Base-by-base conservation (phyloP, 768 basidiomycete genomes). In the Suillus luteus region DNA sequence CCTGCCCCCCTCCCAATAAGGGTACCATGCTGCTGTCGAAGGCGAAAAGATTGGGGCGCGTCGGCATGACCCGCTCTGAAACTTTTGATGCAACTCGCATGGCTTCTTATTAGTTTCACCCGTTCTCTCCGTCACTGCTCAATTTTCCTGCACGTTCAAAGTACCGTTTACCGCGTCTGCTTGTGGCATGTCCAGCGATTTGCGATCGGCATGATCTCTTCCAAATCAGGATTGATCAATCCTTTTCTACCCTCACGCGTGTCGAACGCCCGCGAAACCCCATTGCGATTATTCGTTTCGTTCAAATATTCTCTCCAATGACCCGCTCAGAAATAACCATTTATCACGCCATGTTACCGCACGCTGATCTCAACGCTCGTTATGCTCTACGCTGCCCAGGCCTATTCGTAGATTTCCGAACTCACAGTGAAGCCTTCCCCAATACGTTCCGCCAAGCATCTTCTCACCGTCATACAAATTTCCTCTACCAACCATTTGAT, bases 1-100 rank as follows among this genome's bases (percentile, higher is more conserved):
- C 94, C 5, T 96, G 94, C 77, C 92, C 92, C 3, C 89, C 92
- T 55, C 87, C 90, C 12, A 86, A 82, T 40, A 91, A 89, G 71
- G 78, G 77, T 46, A 19, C 37, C 22, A 41, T 31, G 24, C 73
- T 77, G 51, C 75, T 77, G 24, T 81, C 85, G 61, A 88, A 88
- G 73, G 80, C 77, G 70, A 91, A 87, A 77, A 87, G 85, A 74
- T 66, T 81, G 22, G 78, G 72, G 1, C 81, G 83, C 44, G 77
- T 72, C 35, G 81, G 83, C 14, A 77, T 92, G 40, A 68, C 75
- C 11, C 83, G 89, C 17, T 84, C 89, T 1, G 90, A 92, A 74
- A 91, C 91, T 4, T 91, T 88, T 69, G 86, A 85, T 15, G 85
- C 89, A 5, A 70, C 81, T 31, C 83, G 87, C 61, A 81, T 89